phyloP scores from a whole-genome alignment of 371 early-diverging fungal genomes.

The Apophysomyces trapeziformis region DNA sequence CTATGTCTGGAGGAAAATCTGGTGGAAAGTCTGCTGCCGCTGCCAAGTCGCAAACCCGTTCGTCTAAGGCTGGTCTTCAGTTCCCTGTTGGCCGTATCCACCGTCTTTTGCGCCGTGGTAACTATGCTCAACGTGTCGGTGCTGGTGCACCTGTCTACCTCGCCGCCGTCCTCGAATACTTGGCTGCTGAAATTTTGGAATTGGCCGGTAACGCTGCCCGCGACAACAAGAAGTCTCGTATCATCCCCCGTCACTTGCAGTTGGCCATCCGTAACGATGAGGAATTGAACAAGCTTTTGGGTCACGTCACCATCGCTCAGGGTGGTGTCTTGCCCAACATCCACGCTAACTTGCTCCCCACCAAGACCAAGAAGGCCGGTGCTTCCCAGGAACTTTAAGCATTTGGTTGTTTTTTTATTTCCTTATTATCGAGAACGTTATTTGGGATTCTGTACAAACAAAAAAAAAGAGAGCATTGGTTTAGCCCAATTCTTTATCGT shows the following conservation, averaged over 20 bases:
- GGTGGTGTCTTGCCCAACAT: constrained; percentile 83
- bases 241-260: constrained; percentile 83
- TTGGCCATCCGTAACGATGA: constrained; percentile 91
- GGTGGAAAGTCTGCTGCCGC: constrained; percentile 59
- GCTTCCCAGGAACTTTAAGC: constrained; percentile 24
- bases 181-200: constrained; percentile 91
- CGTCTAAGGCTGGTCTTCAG: constrained; percentile 80
- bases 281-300: constrained; percentile 89
- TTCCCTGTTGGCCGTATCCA: constrained; percentile 95
- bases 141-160: constrained; percentile 90
- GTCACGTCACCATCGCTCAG: constrained; percentile 76
- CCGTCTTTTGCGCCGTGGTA: constrained; percentile 87
- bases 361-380: constrained; percentile 63
- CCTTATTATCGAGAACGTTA: constrained; percentile 15
- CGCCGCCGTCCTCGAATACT: constrained; percentile 90
- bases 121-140: constrained; percentile 89
- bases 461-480: constrained; percentile 10
- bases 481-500: constrained; percentile 9
- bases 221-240: constrained; percentile 90
- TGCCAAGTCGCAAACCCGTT: constrained; percentile 55
- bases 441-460: constrained; percentile 8
- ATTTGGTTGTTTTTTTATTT: constrained; percentile 5
- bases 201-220: constrained; percentile 91
- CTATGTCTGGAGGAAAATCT: constrained; percentile 60
- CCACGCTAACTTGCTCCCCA: constrained; percentile 62